Evolutionary conservation across 441 rosid genomes (phyloP).

Genomic region (Melastoma candidum): DNA sequence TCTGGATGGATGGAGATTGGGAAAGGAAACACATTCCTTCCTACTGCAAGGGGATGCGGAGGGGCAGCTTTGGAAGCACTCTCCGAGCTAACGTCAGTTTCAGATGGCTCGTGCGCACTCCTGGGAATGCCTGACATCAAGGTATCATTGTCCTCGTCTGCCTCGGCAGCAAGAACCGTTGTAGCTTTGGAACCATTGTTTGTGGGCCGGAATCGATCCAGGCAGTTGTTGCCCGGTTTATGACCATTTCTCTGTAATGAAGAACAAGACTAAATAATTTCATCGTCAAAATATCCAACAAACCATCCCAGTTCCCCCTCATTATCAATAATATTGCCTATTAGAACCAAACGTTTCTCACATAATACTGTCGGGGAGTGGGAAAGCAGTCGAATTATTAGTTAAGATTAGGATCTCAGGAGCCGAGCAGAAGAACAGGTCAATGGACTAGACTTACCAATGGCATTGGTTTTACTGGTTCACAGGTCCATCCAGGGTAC

Average conservation of each 20-base stretch:
- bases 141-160: conserved; percentile 43
- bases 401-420: too few relatives aligned
- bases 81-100: conserved; percentile 27
- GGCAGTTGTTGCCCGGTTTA: conserved; percentile 31
- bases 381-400: too few relatives aligned
- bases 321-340: too few relatives aligned
- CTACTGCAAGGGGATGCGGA: conserved; percentile 21
- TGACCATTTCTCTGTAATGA: conserved; percentile 47
- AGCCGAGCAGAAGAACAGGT: too few relatives aligned
- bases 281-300: too few relatives aligned
- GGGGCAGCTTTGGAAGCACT: conserved; percentile 24
- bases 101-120: conserved; percentile 29
- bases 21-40: conserved; percentile 36
- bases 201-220: conserved; percentile 28
- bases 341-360: too few relatives aligned
- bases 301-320: too few relatives aligned
- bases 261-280: conserved; percentile 12
- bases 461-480: conserved; percentile 48
- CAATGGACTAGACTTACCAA: conserved; percentile 38
- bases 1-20: conserved; percentile 55
- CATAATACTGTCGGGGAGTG: too few relatives aligned
- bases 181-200: conserved; percentile 27
- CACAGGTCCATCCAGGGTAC: conserved; percentile 67
- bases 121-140: conserved; percentile 30
- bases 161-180: conserved; percentile 34